phyloP scores from a whole-genome alignment of 176 grass and related monocot genomes.

The Aegilops speltoides region DNA sequence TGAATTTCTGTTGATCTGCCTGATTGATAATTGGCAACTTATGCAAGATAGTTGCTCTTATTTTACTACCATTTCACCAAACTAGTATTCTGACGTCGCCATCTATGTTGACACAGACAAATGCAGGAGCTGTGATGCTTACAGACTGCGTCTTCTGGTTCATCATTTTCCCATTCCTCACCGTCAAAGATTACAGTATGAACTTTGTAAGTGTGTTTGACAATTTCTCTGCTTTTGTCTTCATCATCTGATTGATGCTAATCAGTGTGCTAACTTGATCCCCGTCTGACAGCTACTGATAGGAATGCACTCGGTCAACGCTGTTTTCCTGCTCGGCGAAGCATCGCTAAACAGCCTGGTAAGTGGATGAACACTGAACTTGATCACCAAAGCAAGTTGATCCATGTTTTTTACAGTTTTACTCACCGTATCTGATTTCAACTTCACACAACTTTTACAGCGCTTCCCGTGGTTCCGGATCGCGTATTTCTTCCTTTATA shows the following conservation, averaged over 20 bases:
- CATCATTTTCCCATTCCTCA: conserved; percentile 96
- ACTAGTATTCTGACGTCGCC: neutral
- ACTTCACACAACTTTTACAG: conserved; percentile 30
- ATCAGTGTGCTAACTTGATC: neutral
- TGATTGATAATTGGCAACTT: neutral
- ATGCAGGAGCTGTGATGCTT: conserved; percentile 92
- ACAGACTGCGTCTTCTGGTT: conserved; percentile 99
- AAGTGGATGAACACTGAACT: neutral
- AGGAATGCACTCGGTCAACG: conserved; percentile 93
- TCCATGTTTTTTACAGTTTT: neutral
- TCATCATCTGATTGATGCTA: neutral
- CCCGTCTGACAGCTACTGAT: conserved; percentile 54
- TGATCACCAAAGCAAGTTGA: neutral
- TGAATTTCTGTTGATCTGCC: too few relatives aligned
- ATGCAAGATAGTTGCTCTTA: neutral
- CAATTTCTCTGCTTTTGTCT: neutral
- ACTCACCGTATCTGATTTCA: conserved; percentile 4
- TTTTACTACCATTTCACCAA: neutral
- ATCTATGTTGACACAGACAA: conserved; percentile 61
- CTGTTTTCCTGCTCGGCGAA: conserved; percentile 86
- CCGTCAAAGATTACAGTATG: conserved; percentile 77
- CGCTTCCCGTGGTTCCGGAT: conserved; percentile 87
- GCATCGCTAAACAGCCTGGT: conserved; percentile 84
- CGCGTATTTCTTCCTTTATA: conserved; percentile 86
- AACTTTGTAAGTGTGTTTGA: conserved; percentile 65